A percentile compares a stretch with the other conserved stretches of the same genome.
These are phyloP conservation scores for Apiospora arundinis DNA, from an alignment of 2,329 filamentous ascomycete species.

Conservation along the genomic window DNA sequence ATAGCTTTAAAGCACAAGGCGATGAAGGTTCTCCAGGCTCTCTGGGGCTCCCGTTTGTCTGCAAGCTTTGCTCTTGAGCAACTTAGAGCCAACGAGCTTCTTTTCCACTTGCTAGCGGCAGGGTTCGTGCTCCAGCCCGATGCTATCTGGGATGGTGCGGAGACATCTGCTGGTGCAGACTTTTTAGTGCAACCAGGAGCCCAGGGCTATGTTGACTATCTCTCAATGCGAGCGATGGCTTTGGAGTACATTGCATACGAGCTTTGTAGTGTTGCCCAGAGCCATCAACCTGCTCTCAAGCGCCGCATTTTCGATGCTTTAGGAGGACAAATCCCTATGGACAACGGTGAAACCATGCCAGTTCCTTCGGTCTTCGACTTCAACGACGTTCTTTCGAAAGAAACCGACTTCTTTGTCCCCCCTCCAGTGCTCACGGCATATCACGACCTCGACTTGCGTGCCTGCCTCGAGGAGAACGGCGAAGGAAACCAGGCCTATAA, in stretches of 20 bases:
- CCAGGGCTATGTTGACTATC: constrained; percentile 75
- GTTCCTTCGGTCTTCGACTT: constrained; percentile 87
- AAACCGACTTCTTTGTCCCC: constrained; percentile 56
- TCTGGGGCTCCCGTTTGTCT: constrained; percentile 86
- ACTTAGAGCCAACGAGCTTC: constrained; percentile 78
- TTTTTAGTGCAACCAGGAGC: constrained; percentile 76
- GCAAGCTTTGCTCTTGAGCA: constrained; percentile 77
- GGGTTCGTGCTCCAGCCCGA: constrained; percentile 74
- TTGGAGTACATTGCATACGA: constrained; percentile 88
- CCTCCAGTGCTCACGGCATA: constrained; percentile 66
- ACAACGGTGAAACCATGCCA: constrained; percentile 68
- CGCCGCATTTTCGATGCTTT: constrained; percentile 73
- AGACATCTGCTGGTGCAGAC: constrained; percentile 59
- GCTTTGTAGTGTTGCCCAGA: constrained; percentile 76
- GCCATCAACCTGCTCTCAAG: constrained; percentile 73
- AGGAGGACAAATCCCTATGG: constrained; percentile 75
- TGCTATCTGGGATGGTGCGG: constrained; percentile 75
- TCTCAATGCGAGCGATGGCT: constrained; percentile 76
- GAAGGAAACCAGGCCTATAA: constrained; percentile 69
- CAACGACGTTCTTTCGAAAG: constrained; percentile 73
- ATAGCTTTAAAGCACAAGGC: constrained; percentile 71
- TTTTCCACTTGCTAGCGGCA: constrained; percentile 77
- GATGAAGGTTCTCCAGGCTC: constrained; percentile 75
- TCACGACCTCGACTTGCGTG: constrained; percentile 68
- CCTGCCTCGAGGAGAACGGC: constrained; percentile 66